Evolutionary conservation across 2,329 filamentous ascomycete genomes (phyloP).

Genomic region (Didymella segeticola): DNA sequence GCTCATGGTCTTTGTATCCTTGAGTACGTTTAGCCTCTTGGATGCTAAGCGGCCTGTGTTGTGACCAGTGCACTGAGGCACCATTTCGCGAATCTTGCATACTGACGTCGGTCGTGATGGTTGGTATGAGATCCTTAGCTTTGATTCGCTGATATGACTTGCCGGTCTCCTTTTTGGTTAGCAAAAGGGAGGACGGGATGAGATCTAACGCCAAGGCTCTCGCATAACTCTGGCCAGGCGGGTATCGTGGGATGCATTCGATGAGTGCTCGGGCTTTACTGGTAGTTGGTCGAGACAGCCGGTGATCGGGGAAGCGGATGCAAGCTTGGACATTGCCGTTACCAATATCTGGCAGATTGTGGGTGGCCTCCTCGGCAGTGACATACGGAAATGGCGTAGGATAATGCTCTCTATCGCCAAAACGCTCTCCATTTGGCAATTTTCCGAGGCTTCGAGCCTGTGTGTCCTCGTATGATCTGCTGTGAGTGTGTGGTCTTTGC

Average conservation of each 20-base stretch:
- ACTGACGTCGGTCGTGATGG: slow-evolving; percentile 64
- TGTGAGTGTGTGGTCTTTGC: slow-evolving; percentile 67
- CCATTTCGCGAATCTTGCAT: slow-evolving; percentile 65
- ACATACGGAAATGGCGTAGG: slow-evolving; percentile 68
- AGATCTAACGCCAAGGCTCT: slow-evolving; percentile 48
- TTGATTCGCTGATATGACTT: slow-evolving; percentile 60
- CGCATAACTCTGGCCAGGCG: slow-evolving; percentile 38
- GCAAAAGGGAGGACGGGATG: slow-evolving; percentile 34
- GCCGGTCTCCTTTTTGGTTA: slow-evolving; percentile 26
- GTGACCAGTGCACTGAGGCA: slow-evolving; percentile 67
- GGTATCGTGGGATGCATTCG: slow-evolving; percentile 65
- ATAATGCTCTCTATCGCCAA: slow-evolving; percentile 60
- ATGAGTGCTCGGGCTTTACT: slow-evolving; percentile 56
- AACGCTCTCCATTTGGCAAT: slow-evolving; percentile 52
- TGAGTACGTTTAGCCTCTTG: slow-evolving; percentile 74
- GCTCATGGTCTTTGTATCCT: slow-evolving; percentile 72
- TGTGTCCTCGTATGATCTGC: slow-evolving; percentile 56
- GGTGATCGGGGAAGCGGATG: slow-evolving; percentile 72
- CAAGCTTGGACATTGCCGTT: slow-evolving; percentile 69
- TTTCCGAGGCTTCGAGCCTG: slow-evolving; percentile 58
- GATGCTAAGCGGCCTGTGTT: slow-evolving; percentile 67
- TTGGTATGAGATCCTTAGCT: slow-evolving; percentile 64
- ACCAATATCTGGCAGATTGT: slow-evolving; percentile 67
- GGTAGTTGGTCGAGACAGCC: slow-evolving; percentile 44
- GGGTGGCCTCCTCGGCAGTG: slow-evolving; percentile 60